Base-by-base conservation (phyloP, 371 early-diverging fungal genomes). In the Batrachochytrium dendrobatidis region DNA sequence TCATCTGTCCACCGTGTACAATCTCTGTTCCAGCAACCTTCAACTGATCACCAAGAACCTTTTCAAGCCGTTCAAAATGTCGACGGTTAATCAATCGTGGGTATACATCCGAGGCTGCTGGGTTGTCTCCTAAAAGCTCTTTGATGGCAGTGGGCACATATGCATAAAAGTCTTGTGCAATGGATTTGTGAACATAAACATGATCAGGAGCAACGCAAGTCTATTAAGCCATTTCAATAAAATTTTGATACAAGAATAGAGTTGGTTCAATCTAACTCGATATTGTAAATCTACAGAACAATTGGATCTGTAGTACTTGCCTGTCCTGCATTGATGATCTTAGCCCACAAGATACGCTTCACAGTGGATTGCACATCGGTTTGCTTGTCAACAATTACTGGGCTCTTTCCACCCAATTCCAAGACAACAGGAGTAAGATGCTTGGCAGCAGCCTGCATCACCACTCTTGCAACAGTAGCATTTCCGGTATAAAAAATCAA, bases 381-480 rank as follows among this genome's bases (percentile, higher is more conserved):
- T 48, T 76, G 59, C 20, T 65, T 67, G 53, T 84, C 80, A 32
- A 94, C 70, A 49, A 91, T 70, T 3, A 80, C 86, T 12, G 95
- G 96, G 17, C 81, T 79, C 60, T 95, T 95, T 55, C 95, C 95
- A 52, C 95, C 95, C 35, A 94, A 76, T 73, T 94, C 95, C 12
- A 94, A 80, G 20, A 89, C 77, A 56, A 89, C 87, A 0, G 92
- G 93, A 3, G 89, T 89, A 56, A 94, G 74, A 24, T 81, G 66
- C 48, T 81, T 76, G 28, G 86, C 73, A 17, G 92, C 92, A 30
- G 85, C 82, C 30, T 71, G 73, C 74, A 87, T 88, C 29, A 73
- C 58, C 33, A 92, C 79, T 64, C 82, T 83, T 56, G 85, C 95
- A 7, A 95, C 91, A 4, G 53, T 30, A 26, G 81, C 77, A 63